Percentiles rank a stretch among this genome's conserved stretches.
Evolutionary conservation across 2,329 filamentous ascomycete species (phyloP).

Genomic region (Rutstroemia sp.): DNA sequence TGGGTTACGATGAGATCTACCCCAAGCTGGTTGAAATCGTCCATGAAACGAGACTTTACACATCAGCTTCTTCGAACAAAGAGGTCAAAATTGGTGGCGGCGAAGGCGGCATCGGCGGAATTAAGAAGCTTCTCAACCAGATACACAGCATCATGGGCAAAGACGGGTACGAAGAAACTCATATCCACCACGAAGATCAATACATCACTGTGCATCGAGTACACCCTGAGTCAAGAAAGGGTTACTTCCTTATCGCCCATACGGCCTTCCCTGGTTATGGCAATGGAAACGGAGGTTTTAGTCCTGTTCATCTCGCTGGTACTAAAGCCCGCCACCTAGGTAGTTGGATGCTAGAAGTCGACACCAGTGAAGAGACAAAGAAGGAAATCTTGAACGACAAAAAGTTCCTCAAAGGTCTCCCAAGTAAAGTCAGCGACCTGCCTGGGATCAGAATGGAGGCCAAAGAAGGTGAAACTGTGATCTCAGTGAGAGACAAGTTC

Average conservation of each 20-base stretch:
- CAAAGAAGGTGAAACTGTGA: constrained; percentile 66
- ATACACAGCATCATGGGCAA: constrained; percentile 95
- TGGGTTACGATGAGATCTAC: constrained; percentile 97
- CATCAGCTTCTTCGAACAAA: constrained; percentile 62
- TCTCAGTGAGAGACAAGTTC: constrained; percentile 75
- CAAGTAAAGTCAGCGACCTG: constrained; percentile 69
- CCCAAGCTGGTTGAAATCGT: constrained; percentile 90
- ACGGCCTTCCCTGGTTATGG: constrained; percentile 91
- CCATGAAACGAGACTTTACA: constrained; percentile 77
- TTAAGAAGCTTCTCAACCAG: constrained; percentile 90
- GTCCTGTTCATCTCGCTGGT: constrained; percentile 70
- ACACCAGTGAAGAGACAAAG: constrained; percentile 64
- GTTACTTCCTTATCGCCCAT: constrained; percentile 92
- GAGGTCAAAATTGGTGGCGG: constrained; percentile 59
- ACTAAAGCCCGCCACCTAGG: constrained; percentile 82
- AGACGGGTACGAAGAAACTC: constrained; percentile 88
- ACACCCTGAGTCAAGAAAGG: constrained; percentile 84
- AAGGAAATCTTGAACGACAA: constrained; percentile 60
- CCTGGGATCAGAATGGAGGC: constrained; percentile 66
- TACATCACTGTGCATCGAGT: constrained; percentile 96
- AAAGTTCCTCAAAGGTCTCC: constrained; percentile 69
- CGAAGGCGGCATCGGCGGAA: constrained; percentile 77
- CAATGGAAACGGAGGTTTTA: constrained; percentile 73
- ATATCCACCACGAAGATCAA: constrained; percentile 92
- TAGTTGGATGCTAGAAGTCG: constrained; percentile 87